Evolutionary conservation across 1,284 basidiomycete species (phyloP), one percentile per base, ranked within the genome.

Genomic region (Polyporus tsugae): DNA sequence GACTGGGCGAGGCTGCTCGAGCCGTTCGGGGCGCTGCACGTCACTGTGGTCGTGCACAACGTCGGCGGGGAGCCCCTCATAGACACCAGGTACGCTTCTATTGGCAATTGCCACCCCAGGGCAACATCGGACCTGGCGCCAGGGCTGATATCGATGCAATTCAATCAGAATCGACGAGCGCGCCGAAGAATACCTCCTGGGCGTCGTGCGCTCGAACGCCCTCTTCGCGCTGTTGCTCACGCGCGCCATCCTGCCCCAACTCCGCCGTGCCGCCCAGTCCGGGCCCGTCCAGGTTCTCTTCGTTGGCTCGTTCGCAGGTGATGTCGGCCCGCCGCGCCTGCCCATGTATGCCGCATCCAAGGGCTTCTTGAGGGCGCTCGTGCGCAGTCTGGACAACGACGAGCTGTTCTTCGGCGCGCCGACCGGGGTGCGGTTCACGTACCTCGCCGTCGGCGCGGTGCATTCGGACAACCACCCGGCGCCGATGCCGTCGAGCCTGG

Each of bases 11-110:
- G 60, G 29, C 66, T 76, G 39, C 55, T 75, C 36, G 71, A 67
- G 60, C 72, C 73, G 10, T 77, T 72, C 66, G 68, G 71, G 53
- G 70, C 73, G 25, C 64, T 79, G 38, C 73, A 78, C 67, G 73
- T 78, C 62, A 78, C 78, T 9, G 62, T 78, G n/a, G 72, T 79
- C 35, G 60, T 78, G 11, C 73, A 78, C 68, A 79, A 79, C 63
- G 78, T 78, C 29, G 77, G 78, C 6, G 73, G 75, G 11, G 44
- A 46, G n/a, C 7, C 7, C 1, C 19, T 22, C n/a, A 22, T 22
- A 6, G 19, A n/a, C 4, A n/a, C 19, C 0, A 46, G 44, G 44
- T 46, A n/a, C n/a, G 44, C n/a, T 46, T 29, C 29, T 29, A 29
- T 29, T 29, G 29, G 1, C 29, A 29, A 29, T 29, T 29, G 29